Conservation (phyloP, 441 rosid genomes). For the Erodium trifolium region DNA sequence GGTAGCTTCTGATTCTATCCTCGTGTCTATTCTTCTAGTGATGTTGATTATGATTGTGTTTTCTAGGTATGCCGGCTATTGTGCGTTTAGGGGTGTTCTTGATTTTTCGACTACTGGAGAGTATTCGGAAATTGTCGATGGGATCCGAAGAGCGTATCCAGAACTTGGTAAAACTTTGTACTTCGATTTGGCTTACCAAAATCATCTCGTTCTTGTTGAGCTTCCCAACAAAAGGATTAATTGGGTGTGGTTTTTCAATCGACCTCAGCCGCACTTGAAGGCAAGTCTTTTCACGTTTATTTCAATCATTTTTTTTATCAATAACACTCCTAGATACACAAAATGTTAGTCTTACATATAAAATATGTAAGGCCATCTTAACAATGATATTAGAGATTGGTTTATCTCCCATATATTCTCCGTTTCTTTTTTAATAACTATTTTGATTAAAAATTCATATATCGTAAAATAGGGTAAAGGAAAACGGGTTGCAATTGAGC, state of each 20-base stretch:
- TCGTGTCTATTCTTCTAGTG: too few relatives aligned
- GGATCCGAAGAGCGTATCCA: conserved; percentile 42
- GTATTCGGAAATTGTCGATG: conserved; percentile 35
- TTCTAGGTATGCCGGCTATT: conserved; percentile 66
- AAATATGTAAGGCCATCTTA: too few relatives aligned
- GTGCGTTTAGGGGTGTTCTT: conserved; percentile 75
- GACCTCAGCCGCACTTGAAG: conserved; percentile 55
- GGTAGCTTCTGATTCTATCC: conserved; percentile 25
- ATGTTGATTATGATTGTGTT: not conserved
- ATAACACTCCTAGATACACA: too few relatives aligned
- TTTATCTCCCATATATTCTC: too few relatives aligned
- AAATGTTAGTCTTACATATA: too few relatives aligned
- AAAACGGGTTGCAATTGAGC: too few relatives aligned
- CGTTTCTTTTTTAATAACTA: too few relatives aligned
- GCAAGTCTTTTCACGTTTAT: conserved; percentile 23
- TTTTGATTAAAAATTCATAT: too few relatives aligned
- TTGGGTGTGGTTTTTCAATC: conserved; percentile 73
- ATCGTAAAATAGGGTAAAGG: too few relatives aligned
- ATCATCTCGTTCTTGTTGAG: conserved; percentile 53
- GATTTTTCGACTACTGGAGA: conserved; percentile 47
- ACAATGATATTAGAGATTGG: too few relatives aligned
- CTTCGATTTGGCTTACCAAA: conserved; percentile 36
- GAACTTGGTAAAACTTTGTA: conserved; percentile 62
- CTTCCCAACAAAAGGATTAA: conserved; percentile 47
- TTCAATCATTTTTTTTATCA: too few relatives aligned